Base-by-base conservation (phyloP, 2,329 filamentous ascomycete genomes). In the Neocatenulostroma microsporum region DNA sequence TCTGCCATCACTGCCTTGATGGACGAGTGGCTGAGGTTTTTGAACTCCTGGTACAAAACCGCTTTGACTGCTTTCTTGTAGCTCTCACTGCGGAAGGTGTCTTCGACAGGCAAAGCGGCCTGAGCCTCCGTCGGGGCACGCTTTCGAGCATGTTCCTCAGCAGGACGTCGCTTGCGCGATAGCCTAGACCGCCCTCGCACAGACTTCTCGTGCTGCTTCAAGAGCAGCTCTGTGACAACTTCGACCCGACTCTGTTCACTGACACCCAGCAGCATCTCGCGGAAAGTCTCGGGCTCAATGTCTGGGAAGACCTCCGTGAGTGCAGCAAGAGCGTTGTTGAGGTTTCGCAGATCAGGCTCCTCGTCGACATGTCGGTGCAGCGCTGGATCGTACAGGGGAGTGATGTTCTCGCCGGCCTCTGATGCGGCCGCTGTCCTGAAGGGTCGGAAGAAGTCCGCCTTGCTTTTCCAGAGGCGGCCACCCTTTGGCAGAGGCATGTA, bases 1-100 rank as follows among this genome's bases (percentile, higher is more conserved):
- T 91, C 84, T 33, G 83, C 84, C 31, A 91, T 71, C 6, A 91
- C 83, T 7, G 80, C 84, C 53, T 80, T 77, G 60, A 89, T 82
- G 3, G 82, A 78, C 2, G 82, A 84, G 40, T 75, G 74, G 10
- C 81, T 78, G 27, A 89, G 64, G 14, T 78, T 80, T 51, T 78
- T 80, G 64, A 89, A 91, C 60, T 91, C 84, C 39, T 78, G 73
- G 58, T 77, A 80, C 17, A 83, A 73, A 17, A 84, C 66, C n/a
- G 65, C 62, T 54, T 76, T 76, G 6, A 81, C 82, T 6, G 83
- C 82, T 41, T 72, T 67, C 47, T 78, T 78, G 62, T 91, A 91
- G 34, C 68, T 70, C 4, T 65, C 61, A 32, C 73, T 80, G 42
- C 82, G 71, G 55, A 89, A 89, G 15, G 66, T 72, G 38, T 89